phyloP scores from a whole-genome alignment of 352 stramenopile species.

The Phytophthora pistaciae region DNA sequence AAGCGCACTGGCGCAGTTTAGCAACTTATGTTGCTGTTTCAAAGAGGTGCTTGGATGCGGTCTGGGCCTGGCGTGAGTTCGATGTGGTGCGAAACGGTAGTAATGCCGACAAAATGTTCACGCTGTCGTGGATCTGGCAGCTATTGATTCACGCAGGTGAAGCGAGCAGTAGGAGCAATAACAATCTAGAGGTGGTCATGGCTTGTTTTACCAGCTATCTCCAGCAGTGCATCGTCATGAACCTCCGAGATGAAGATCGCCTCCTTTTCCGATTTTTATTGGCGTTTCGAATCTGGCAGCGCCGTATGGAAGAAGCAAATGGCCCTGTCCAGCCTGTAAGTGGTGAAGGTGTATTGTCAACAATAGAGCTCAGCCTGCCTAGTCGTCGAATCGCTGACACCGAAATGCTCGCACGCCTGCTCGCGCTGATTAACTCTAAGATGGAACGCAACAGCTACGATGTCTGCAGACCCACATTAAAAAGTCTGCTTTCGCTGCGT shows the following conservation, averaged over 20 bases:
- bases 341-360: background rate
- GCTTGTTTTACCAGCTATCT: constrained; percentile 33
- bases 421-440: constrained; percentile 11
- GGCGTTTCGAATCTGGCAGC: constrained; percentile 44
- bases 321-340: background rate
- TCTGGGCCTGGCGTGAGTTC: constrained; percentile 46
- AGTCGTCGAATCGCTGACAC: background rate
- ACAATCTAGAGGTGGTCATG: constrained; percentile 30
- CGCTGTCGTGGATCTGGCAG: constrained; percentile 50
- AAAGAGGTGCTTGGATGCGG: constrained; percentile 44
- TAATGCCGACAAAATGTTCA: background rate
- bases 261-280: constrained; percentile 52
- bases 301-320: constrained; percentile 21
- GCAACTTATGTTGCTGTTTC: constrained; percentile 36
- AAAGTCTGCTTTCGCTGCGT: constrained; percentile 36
- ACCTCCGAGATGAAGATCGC: constrained; percentile 42
- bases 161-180: constrained; percentile 25
- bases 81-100: background rate
- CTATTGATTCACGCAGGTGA: constrained; percentile 36
- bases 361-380: background rate
- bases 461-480: constrained; percentile 10
- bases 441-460: constrained; percentile 1
- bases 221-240: constrained; percentile 27
- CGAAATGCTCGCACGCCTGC: constrained; percentile 21
- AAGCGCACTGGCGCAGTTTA: constrained; percentile 33